Evolutionary conservation across 2,329 filamentous ascomycete genomes (phyloP).

Genomic region (Alternaria alternata): DNA sequence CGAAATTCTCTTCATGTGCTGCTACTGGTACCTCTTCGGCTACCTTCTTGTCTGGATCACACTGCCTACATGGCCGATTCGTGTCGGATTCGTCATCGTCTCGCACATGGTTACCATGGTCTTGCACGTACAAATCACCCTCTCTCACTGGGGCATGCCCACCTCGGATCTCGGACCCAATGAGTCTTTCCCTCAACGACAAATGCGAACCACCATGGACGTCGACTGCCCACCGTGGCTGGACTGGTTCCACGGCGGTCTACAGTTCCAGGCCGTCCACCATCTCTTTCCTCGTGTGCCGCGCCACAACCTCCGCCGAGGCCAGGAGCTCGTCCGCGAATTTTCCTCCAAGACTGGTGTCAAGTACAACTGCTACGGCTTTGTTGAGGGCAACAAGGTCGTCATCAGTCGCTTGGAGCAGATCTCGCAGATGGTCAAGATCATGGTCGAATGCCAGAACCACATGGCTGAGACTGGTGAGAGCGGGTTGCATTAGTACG

Average conservation of each 20-base stretch:
- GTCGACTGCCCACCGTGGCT: constrained; percentile 87
- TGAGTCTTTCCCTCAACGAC: constrained; percentile 89
- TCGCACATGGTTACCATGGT: constrained; percentile 84
- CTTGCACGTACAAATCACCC: constrained; percentile 86
- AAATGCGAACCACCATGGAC: constrained; percentile 93
- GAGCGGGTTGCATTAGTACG: constrained; percentile 39
- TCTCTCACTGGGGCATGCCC: constrained; percentile 94
- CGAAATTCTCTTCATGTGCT: constrained; percentile 76
- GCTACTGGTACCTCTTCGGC: constrained; percentile 89
- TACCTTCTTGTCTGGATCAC: constrained; percentile 79
- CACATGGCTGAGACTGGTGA: constrained; percentile 52
- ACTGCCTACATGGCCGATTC: constrained; percentile 73
- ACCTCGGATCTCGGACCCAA: constrained; percentile 83
- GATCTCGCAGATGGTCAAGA: constrained; percentile 79
- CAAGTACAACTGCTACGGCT: constrained; percentile 85
- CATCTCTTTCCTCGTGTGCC: constrained; percentile 86
- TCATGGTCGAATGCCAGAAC: constrained; percentile 49
- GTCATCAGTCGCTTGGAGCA: constrained; percentile 80
- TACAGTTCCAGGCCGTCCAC: constrained; percentile 90
- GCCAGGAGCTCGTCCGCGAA: constrained; percentile 78
- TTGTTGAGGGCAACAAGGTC: constrained; percentile 81
- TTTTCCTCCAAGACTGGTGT: constrained; percentile 85
- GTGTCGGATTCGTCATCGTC: constrained; percentile 78
- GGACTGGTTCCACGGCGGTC: constrained; percentile 86
- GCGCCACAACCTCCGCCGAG: constrained; percentile 79